Conservation (phyloP, 352 stramenopile genomes). For the Globisporangium acanthophoron region DNA sequence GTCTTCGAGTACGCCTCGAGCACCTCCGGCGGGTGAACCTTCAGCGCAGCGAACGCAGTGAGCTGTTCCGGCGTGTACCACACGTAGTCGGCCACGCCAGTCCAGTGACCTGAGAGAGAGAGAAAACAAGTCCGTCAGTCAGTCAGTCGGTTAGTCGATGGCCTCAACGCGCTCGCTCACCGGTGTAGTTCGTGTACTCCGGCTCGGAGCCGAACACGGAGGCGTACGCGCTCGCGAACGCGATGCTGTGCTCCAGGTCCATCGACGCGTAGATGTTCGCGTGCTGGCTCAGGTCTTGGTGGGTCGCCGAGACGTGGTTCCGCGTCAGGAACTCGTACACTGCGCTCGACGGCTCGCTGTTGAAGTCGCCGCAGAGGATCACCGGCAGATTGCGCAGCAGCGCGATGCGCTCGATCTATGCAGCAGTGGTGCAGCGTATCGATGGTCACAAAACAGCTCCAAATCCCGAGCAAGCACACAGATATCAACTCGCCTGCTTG, state of each 20-base stretch:
- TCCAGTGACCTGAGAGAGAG: slow-evolving; percentile 77
- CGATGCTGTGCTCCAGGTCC: slow-evolving; percentile 90
- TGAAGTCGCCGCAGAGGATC: slow-evolving; percentile 99
- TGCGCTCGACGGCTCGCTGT: slow-evolving; percentile 94
- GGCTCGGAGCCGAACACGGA: slow-evolving; percentile 95
- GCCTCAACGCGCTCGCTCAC: slow-evolving; percentile 19
- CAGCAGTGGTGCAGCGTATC: too few relatives aligned
- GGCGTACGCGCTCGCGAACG: slow-evolving; percentile 93
- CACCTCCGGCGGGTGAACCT: slow-evolving; percentile 89
- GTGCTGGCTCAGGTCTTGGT: slow-evolving; percentile 85
- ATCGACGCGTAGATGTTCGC: slow-evolving; percentile 42
- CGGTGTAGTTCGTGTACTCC: slow-evolving; percentile 98
- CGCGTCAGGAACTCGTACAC: slow-evolving; percentile 97
- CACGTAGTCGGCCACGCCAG: slow-evolving; percentile 97
- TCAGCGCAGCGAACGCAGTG: slow-evolving; percentile 90
- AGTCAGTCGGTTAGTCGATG: not conserved
- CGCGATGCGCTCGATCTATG: slow-evolving; percentile 68
- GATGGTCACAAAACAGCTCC: not conserved
- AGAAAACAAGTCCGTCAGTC: not conserved
- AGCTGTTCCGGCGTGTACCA: slow-evolving; percentile 95
- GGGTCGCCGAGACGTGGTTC: slow-evolving; percentile 79
- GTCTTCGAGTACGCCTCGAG: slow-evolving; percentile 87
- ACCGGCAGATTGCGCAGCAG: slow-evolving; percentile 85
- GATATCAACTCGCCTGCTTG: slow-evolving; percentile 48
- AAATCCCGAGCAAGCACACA: not conserved